phyloP scores from a whole-genome alignment of 306 rosid species.

The Oxytropis ochrocephala region DNA sequence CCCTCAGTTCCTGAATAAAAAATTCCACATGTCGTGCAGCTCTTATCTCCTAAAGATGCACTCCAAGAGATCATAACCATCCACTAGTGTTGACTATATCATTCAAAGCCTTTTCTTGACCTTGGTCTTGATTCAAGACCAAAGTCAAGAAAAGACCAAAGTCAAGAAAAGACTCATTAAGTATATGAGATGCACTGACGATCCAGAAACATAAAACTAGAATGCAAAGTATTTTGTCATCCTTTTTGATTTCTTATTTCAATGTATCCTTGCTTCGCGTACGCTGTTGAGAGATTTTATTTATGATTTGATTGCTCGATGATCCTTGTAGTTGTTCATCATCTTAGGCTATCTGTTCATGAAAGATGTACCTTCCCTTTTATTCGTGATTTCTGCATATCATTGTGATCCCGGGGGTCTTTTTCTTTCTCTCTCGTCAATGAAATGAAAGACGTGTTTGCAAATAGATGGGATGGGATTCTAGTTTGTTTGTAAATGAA shows the following conservation, averaged over 20 bases:
- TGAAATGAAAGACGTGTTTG: not conserved
- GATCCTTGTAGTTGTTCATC: not conserved
- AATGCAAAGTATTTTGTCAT: not conserved
- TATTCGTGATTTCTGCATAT: not conserved
- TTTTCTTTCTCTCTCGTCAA: too few relatives aligned
- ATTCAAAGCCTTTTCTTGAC: too few relatives aligned
- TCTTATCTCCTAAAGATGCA: too few relatives aligned
- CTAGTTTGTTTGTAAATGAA: too few relatives aligned
- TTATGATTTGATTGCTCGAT: too few relatives aligned
- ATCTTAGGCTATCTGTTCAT: not conserved
- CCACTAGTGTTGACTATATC: not conserved
- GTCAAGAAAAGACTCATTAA: not conserved
- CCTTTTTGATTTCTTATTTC: not conserved
- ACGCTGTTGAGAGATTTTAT: not conserved
- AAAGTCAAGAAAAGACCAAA: constrained; percentile 24
- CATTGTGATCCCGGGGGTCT: too few relatives aligned
- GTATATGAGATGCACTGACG: not conserved
- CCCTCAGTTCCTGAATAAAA: too few relatives aligned
- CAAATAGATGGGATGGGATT: not conserved
- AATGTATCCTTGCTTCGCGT: not conserved
- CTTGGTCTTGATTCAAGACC: too few relatives aligned
- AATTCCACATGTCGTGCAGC: too few relatives aligned
- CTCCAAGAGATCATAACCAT: too few relatives aligned
- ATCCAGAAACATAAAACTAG: not conserved
- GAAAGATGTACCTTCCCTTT: not conserved